A percentile compares a stretch with the other conserved stretches of the same genome.
phyloP scores from a whole-genome alignment of 1,284 basidiomycete genomes.

The Melampsora larici-populina region DNA sequence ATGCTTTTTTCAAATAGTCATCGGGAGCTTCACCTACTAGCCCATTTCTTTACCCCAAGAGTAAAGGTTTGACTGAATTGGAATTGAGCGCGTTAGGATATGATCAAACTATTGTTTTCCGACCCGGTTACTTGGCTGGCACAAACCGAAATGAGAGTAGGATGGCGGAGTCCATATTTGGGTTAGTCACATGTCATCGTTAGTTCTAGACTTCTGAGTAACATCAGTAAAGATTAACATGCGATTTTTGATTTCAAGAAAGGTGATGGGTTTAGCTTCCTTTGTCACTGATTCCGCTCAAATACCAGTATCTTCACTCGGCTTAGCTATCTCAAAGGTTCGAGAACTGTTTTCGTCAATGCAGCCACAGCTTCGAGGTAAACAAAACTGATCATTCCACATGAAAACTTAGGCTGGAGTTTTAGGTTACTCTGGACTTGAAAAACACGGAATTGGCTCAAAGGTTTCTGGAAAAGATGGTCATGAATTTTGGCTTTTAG shows the following conservation, averaged over 20 bases:
- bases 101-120: constrained; percentile 65
- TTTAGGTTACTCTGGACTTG: constrained; percentile 2
- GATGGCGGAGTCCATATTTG: constrained; percentile 54
- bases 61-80: constrained; percentile 71
- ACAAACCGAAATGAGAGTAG: constrained; percentile 48
- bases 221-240: background rate
- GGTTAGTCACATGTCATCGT: background rate
- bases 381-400: background rate
- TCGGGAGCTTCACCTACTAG: background rate
- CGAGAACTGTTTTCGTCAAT: background rate
- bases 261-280: constrained; percentile 3
- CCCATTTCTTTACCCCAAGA: constrained; percentile 52
- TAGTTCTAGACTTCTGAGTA: background rate
- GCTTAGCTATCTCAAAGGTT: constrained; percentile 11
- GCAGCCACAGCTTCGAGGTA: no score
- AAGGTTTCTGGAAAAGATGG: background rate
- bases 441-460: background rate
- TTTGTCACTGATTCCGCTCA: constrained; percentile 12
- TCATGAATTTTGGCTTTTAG: background rate
- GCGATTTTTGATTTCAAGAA: background rate
- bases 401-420: background rate
- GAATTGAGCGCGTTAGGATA: constrained; percentile 66
- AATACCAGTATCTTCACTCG: constrained; percentile 12
- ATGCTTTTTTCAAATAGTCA: constrained; percentile 55
- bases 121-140: constrained; percentile 61